Percentiles rank a stretch among this genome's conserved stretches.
Evolutionary conservation across 495 filamentous ascomycete genomes (phyloP).

Genomic region (Neurospora discreta): DNA sequence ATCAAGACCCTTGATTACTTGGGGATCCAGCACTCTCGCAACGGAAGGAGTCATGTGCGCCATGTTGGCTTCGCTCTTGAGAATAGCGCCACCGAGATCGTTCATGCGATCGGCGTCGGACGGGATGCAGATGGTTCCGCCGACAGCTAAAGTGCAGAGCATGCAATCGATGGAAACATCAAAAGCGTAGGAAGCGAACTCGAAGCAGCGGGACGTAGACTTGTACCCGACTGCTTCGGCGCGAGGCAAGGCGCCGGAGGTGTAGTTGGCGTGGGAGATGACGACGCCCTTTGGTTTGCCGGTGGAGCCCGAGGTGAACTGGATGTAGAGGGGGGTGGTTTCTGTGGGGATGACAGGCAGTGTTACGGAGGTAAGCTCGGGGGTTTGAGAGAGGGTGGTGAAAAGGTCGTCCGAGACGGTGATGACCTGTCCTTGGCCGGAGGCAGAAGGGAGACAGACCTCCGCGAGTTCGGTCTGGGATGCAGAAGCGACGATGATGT

Average conservation of each 20-base stretch:
- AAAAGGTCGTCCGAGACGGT: conserved; percentile 5
- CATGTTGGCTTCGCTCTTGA: conserved; percentile 27
- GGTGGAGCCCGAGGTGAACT: conserved; percentile 40
- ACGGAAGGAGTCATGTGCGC: conserved; percentile 44
- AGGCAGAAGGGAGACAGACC: conserved; percentile 14
- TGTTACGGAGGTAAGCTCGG: too few species aligned
- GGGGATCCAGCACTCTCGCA: conserved; percentile 36
- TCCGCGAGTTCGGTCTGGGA: conserved; percentile 19
- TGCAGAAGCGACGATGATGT: conserved; percentile 43
- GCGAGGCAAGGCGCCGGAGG: conserved; percentile 30
- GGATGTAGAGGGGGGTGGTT: conserved; percentile 27
- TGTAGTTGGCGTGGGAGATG: conserved; percentile 31
- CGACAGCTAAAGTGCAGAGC: conserved; percentile 36
- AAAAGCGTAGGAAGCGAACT: conserved; percentile 43
- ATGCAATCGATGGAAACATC: conserved; percentile 43
- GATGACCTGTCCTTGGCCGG: conserved; percentile 9
- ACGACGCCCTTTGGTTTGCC: conserved; percentile 37
- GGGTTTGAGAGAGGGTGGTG: not conserved
- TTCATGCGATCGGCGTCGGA: conserved; percentile 39
- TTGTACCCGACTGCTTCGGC: conserved; percentile 29
- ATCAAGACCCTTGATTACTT: conserved; percentile 25
- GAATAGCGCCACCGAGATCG: conserved; percentile 29
- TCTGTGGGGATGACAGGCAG: conserved; percentile 13
- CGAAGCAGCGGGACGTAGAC: conserved; percentile 29
- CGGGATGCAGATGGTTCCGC: conserved; percentile 55